A percentile compares a stretch with the other conserved stretches of the same genome.
phyloP scores from a whole-genome alignment of 345 rosid species.

The Corchorus capsularis region DNA sequence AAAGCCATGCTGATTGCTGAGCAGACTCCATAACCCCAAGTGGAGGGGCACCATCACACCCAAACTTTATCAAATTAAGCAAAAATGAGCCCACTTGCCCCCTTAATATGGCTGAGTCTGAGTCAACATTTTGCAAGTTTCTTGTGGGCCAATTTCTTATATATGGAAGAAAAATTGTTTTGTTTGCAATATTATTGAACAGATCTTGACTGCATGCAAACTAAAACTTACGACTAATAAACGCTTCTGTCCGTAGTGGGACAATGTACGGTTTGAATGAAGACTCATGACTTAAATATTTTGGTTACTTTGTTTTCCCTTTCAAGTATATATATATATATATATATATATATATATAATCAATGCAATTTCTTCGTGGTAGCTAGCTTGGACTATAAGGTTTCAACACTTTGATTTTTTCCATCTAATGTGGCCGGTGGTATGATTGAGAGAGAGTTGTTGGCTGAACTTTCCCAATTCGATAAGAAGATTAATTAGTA shows the following conservation, averaged over 20 bases:
- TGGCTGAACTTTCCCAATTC: neutral
- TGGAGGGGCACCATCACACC: neutral
- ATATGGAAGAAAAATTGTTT: neutral
- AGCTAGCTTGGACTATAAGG: neutral
- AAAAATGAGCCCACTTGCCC: neutral
- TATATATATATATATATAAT: neutral
- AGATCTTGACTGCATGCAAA: neutral
- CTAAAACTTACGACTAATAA: neutral
- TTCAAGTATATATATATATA: neutral
- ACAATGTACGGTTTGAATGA: neutral
- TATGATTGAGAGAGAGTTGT: conserved; percentile 11
- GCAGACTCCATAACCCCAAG: neutral
- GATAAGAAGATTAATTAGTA: neutral
- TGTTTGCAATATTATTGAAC: neutral
- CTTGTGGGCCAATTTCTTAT: neutral
- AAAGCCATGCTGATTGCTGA: neutral
- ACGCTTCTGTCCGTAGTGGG: neutral
- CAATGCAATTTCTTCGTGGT: neutral
- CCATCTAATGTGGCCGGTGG: neutral
- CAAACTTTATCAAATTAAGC: neutral
- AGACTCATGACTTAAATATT: too few relatives aligned
- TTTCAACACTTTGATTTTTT: neutral
- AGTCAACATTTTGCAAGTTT: neutral
- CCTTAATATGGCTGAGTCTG: neutral
- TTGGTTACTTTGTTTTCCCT: too few relatives aligned